Conservation (phyloP, 2,329 filamentous ascomycete species). For the Talaromyces sp. region DNA sequence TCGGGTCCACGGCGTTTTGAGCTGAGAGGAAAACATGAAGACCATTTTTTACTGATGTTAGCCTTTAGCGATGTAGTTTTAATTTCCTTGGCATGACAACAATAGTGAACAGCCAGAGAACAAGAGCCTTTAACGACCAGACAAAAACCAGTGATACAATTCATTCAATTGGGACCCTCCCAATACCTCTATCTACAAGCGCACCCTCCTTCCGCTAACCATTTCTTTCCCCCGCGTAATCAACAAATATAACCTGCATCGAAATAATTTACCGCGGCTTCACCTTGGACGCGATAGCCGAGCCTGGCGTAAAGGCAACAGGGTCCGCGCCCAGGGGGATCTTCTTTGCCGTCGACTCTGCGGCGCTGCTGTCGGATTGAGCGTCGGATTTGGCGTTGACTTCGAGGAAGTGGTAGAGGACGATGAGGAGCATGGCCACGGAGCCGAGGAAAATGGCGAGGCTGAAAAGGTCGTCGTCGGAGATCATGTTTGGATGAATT, state of each 20-base stretch:
- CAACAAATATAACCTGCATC: neutral
- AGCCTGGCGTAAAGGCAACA: slow-evolving; percentile 6
- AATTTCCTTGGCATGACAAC: neutral
- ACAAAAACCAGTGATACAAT: neutral
- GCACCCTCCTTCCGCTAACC: neutral
- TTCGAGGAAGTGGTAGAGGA: slow-evolving; percentile 94
- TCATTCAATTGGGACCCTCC: neutral
- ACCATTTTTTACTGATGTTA: neutral
- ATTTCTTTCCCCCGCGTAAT: neutral
- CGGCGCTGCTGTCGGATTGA: neutral
- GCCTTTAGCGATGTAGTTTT: neutral
- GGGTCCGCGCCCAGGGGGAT: slow-evolving; percentile 8
- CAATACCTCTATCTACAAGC: neutral
- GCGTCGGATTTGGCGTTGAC: slow-evolving; percentile 66
- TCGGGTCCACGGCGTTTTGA: neutral
- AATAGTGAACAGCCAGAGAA: neutral
- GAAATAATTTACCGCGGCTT: neutral
- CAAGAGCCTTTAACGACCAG: neutral
- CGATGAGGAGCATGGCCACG: slow-evolving; percentile 82
- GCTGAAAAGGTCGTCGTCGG: slow-evolving; percentile 83
- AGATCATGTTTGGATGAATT: slow-evolving; percentile 62
- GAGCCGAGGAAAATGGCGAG: slow-evolving; percentile 91
- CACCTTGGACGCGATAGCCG: slow-evolving; percentile 7
- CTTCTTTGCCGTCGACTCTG: slow-evolving; percentile 6
- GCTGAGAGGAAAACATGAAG: neutral